Evolutionary conservation across 1,139 yeast species (phyloP), one percentile per base, ranked within the genome.

Genomic region (Saccharomyces pastorianus): DNA sequence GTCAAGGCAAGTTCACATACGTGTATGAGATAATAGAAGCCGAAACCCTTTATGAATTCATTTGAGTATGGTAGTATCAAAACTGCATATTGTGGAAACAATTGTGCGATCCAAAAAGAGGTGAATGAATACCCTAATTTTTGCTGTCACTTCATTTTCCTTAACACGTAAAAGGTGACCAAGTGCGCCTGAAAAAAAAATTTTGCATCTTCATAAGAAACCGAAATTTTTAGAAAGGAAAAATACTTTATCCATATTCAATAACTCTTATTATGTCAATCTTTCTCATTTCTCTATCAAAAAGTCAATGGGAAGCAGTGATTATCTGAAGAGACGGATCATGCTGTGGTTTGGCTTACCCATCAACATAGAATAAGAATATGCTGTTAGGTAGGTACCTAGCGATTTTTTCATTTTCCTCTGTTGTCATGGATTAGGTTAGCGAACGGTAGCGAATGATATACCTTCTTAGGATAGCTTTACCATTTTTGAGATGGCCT

Each of bases 401-500:
- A 31, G 34, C 34, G 34, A 31, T 31, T 31, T 31, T 31, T 31
- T 31, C 34, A 31, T 31, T 4, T 31, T 31, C 34, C 34, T 31
- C 34, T 31, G 34, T 31, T 31, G 34, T 31, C 4, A 31, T 31
- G 34, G 34, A 31, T 31, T 31, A 11, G 34, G 34, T 6, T 11
- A 31, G 34, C 34, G 34, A 31, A 6, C 34, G 34, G 34, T 31
- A 31, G 4, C 4, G 34, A 31, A 31, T 6, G 34, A 31, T 31
- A 31, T 31, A 31, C 4, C 4, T 31, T 31, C 34, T 31, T 31
- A 6, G 34, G 34, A 31, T 31, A 31, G 34, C 34, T 31, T 31
- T 6, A 31, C 34, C 34, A 31, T 31, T 31, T 31, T 31, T 31
- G 34, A 31, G 34, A 31, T 57, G 84, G 80, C 85, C 76, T 80